A percentile compares a stretch with the other conserved stretches of the same genome.
Conservation (phyloP, 441 rosid genomes). For the Hura crepitans region DNA sequence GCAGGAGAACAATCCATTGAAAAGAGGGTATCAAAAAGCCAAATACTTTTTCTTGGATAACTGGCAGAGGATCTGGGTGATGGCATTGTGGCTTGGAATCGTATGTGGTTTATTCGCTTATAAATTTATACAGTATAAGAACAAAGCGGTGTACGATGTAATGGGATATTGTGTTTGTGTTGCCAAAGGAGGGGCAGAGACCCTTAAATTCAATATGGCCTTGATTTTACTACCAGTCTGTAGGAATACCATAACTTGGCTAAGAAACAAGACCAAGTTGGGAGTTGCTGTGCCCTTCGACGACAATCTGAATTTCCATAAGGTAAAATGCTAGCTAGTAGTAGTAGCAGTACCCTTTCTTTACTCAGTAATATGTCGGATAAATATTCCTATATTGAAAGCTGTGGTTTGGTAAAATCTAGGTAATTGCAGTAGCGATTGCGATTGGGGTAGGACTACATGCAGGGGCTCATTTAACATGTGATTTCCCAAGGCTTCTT, state of each 20-base stretch:
- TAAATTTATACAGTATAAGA: conserved; percentile 58
- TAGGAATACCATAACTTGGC: conserved; percentile 88
- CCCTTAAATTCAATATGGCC: conserved; percentile 89
- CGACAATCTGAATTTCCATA: conserved; percentile 84
- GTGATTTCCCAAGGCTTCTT: conserved; percentile 73
- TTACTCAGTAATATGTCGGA: no score
- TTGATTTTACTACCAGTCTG: conserved; percentile 76
- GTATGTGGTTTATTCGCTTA: conserved; percentile 55
- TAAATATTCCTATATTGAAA: no score
- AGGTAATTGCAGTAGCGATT: conserved; percentile 66
- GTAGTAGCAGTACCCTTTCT: no score
- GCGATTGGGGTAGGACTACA: conserved; percentile 63
- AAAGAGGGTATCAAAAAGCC: conserved; percentile 37
- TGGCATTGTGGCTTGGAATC: conserved; percentile 70
- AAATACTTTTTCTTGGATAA: conserved; percentile 73
- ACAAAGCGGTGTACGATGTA: conserved; percentile 46
- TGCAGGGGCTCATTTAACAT: conserved; percentile 59
- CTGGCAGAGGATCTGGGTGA: conserved; percentile 83
- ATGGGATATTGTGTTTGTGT: conserved; percentile 82
- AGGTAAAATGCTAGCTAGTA: no score
- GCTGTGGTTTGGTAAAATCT: background rate
- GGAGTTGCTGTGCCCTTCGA: conserved; percentile 72
- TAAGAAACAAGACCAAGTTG: conserved; percentile 71
- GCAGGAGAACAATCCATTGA: conserved; percentile 49
- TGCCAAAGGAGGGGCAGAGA: conserved; percentile 92